A percentile compares a stretch with the other conserved stretches of the same genome.
phyloP scores from a whole-genome alignment of 306 rosid genomes.

The Cyclanthera cordifolia region DNA sequence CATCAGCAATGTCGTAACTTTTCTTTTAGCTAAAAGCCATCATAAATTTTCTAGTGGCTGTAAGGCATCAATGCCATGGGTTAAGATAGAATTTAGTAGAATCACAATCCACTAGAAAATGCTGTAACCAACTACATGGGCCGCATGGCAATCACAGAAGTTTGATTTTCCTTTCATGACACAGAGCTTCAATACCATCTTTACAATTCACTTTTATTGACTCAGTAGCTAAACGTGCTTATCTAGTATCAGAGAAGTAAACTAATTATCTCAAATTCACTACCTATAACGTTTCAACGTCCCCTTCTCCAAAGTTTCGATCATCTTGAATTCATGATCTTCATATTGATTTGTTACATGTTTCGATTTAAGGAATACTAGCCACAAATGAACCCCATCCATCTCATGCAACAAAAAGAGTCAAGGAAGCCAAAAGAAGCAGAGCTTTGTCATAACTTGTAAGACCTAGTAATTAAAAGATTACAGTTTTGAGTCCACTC shows the following conservation, averaged over 20 bases:
- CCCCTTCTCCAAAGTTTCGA: background rate
- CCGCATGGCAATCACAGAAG: background rate
- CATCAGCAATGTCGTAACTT: background rate
- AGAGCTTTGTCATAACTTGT: too few relatives aligned
- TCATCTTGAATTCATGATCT: background rate
- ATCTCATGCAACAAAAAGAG: background rate
- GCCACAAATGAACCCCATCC: background rate
- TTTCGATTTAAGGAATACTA: background rate
- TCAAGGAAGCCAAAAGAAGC: too few relatives aligned
- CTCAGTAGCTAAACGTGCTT: background rate
- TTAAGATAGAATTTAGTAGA: background rate
- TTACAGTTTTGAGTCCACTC: too few relatives aligned
- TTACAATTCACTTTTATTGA: background rate
- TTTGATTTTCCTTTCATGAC: background rate
- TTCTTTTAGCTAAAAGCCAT: background rate
- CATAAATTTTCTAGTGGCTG: background rate
- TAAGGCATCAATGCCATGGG: background rate
- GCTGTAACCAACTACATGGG: background rate
- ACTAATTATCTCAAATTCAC: background rate
- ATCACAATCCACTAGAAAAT: background rate
- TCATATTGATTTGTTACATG: background rate
- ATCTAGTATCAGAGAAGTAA: background rate
- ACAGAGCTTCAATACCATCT: background rate
- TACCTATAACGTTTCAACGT: background rate
- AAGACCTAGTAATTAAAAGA: too few relatives aligned